Evolutionary conservation across 495 filamentous ascomycete genomes (phyloP).

Genomic region (Tirmania nivea): DNA sequence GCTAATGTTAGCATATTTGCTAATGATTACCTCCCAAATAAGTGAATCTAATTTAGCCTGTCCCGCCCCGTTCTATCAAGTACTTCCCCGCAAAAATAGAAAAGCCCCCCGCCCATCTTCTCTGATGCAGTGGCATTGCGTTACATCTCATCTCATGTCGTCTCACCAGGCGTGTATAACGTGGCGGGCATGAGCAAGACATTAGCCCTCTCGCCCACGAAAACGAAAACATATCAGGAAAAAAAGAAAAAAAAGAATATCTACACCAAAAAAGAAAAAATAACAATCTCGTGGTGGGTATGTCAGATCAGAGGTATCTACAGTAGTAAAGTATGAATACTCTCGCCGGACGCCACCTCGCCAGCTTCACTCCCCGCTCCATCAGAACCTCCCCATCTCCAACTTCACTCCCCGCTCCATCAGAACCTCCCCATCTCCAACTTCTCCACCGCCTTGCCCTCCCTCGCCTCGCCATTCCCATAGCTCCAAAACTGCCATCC

Average conservation of each 20-base stretch:
- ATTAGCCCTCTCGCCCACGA: background rate
- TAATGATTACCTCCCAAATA: no score
- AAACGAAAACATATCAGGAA: background rate
- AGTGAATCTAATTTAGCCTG: no score
- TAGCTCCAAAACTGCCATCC: slow-evolving; percentile 75
- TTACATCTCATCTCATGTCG: no score
- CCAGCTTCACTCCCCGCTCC: background rate
- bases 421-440: background rate
- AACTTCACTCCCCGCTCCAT: background rate
- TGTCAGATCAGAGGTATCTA: background rate
- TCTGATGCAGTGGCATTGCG: no score
- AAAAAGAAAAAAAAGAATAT: background rate
- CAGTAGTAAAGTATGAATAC: background rate
- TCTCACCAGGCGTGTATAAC: no score
- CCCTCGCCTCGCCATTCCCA: slow-evolving; percentile 30
- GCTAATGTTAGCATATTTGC: no score
- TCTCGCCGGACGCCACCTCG: background rate
- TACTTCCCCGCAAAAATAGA: no score
- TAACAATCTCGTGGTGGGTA: background rate
- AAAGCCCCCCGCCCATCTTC: no score
- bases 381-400: background rate
- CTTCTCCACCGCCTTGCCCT: background rate
- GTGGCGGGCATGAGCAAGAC: background rate
- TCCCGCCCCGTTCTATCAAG: no score
- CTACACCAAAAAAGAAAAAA: background rate